phyloP scores from a whole-genome alignment of 306 rosid species.

The Pachyrhizus erosus region DNA sequence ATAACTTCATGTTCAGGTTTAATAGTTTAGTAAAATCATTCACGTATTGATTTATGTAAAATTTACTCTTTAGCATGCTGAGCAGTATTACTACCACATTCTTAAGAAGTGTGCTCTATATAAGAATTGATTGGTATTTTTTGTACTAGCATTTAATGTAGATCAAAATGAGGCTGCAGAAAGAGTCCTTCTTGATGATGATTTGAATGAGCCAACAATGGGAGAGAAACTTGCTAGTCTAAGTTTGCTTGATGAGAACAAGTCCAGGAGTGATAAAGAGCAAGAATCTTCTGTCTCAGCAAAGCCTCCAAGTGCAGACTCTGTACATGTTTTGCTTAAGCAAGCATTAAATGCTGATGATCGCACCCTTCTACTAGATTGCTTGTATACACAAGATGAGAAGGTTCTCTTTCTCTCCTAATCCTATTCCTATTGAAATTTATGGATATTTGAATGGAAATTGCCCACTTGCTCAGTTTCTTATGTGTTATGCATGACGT shows the following conservation, averaged over 20 bases:
- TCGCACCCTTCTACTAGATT: conserved; percentile 63
- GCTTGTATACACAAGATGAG: conserved; percentile 74
- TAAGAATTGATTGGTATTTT: conserved; percentile 22
- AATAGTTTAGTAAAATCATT: not conserved
- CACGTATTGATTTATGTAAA: not conserved
- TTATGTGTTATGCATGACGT: not conserved
- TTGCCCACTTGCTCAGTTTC: not conserved
- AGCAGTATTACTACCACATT: not conserved
- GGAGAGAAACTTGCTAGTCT: conserved; percentile 75
- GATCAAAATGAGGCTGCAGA: conserved; percentile 53
- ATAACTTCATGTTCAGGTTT: not conserved
- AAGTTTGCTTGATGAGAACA: conserved; percentile 46
- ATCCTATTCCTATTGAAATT: not conserved
- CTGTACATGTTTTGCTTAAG: conserved; percentile 71
- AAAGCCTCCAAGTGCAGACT: conserved; percentile 77
- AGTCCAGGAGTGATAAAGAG: conserved; percentile 31
- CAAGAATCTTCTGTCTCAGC: conserved; percentile 46
- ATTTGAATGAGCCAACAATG: conserved; percentile 71
- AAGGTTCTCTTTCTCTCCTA: conserved; percentile 48
- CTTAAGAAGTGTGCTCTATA: not conserved
- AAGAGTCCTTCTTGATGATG: conserved; percentile 53
- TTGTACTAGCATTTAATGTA: conserved; percentile 6
- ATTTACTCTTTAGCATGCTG: not conserved
- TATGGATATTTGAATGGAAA: not conserved
- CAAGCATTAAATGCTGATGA: conserved; percentile 84